These are phyloP conservation scores for Tuber borchii DNA, from an alignment of 495 filamentous ascomycete genomes.

Conservation along the genomic window DNA sequence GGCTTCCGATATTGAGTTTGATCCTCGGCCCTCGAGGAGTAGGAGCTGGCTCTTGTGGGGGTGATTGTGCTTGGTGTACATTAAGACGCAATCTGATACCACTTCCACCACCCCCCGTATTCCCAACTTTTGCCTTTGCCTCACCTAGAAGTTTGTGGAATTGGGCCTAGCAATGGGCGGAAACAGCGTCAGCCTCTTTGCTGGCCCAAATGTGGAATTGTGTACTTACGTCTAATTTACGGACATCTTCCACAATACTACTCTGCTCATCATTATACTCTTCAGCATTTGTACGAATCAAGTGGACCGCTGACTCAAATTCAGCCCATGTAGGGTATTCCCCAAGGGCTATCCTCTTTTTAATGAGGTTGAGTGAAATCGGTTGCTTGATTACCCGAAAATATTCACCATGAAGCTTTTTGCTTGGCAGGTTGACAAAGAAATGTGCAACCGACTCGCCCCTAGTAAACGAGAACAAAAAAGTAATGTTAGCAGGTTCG, in stretches of 20 bases:
- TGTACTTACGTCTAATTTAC: constrained; percentile 62
- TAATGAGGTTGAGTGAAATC: constrained; percentile 67
- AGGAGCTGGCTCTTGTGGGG: constrained; percentile 45
- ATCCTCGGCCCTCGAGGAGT: constrained; percentile 67
- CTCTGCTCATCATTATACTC: constrained; percentile 86
- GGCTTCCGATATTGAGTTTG: constrained; percentile 61
- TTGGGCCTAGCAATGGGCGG: constrained; percentile 41
- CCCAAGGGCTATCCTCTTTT: constrained; percentile 58
- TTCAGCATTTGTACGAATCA: constrained; percentile 79
- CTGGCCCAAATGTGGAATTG: constrained; percentile 15
- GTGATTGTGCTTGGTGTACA: constrained; percentile 34
- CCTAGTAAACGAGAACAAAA: constrained; percentile 44
- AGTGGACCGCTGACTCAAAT: constrained; percentile 69
- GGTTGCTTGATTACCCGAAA: constrained; percentile 65
- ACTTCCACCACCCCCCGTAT: constrained; percentile 28
- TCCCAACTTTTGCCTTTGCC: constrained; percentile 53
- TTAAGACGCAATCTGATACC: constrained; percentile 42
- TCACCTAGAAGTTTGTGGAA: constrained; percentile 61
- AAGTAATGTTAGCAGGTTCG: constrained; percentile 19
- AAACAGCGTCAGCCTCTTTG: constrained; percentile 42
- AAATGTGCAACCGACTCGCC: constrained; percentile 62
- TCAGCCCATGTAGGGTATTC: constrained; percentile 66
- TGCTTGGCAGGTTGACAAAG: constrained; percentile 63
- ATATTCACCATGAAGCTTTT: constrained; percentile 61
- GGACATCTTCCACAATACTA: constrained; percentile 63